These are phyloP conservation scores for Ramalina peruviana DNA, from an alignment of 495 filamentous ascomycete genomes.

Conservation along the genomic window DNA sequence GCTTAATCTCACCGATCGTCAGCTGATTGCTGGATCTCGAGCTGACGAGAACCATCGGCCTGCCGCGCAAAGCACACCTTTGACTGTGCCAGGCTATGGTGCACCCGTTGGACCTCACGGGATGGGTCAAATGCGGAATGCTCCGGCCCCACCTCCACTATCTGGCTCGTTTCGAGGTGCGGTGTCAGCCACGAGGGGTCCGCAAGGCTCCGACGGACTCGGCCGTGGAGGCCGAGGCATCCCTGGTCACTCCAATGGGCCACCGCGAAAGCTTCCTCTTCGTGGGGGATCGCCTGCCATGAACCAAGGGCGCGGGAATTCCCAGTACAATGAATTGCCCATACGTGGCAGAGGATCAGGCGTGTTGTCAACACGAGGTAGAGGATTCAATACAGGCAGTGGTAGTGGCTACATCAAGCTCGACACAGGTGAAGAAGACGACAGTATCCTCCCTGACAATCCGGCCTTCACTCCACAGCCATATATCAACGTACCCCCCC, in stretches of 20 bases:
- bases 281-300: conserved; percentile 11
- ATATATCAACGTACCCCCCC: conserved; percentile 71
- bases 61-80: conserved; percentile 33
- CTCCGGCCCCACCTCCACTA: conserved; percentile 52
- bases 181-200: conserved; percentile 25
- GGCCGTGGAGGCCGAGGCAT: conserved; percentile 27
- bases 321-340: conserved; percentile 20
- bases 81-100: conserved; percentile 49
- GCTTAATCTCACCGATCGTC: conserved; percentile 72
- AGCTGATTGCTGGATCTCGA: conserved; percentile 62
- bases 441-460: conserved; percentile 36
- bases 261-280: conserved; percentile 17
- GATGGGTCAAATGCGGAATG: conserved; percentile 52
- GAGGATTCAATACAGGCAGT: not conserved
- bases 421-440: conserved; percentile 34
- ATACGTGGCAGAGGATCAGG: conserved; percentile 17
- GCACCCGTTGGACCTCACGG: conserved; percentile 37
- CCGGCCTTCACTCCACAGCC: conserved; percentile 39
- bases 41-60: conserved; percentile 49
- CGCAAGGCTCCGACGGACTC: conserved; percentile 24
- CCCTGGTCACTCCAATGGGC: conserved; percentile 24
- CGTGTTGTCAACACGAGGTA: not conserved
- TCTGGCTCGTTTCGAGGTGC: conserved; percentile 61
- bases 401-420: conserved; percentile 38
- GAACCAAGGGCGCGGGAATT: conserved; percentile 10